A percentile compares a stretch with the other conserved stretches of the same genome.
These are phyloP conservation scores for Cryptococcus sp. DNA, from an alignment of 1,284 basidiomycete genomes.

Conservation along the genomic window DNA sequence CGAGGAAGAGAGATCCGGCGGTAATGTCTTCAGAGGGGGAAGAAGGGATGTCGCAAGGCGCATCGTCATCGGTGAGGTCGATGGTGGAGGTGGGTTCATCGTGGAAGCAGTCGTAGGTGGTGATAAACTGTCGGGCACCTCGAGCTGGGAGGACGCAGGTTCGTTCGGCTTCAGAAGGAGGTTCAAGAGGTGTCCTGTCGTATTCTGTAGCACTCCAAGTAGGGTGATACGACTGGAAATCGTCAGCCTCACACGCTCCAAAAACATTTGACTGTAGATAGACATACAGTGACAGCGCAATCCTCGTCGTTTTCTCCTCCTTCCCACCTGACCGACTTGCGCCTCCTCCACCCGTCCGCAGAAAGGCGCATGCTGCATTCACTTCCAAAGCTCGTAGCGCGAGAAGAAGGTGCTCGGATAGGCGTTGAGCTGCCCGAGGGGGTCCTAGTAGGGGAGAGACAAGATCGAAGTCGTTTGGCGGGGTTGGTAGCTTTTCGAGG, in stretches of 20 bases:
- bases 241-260: too few species aligned
- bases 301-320: slow-evolving; percentile 21
- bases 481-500: slow-evolving; percentile 6
- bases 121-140: slow-evolving; percentile 28
- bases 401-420: slow-evolving; percentile 17
- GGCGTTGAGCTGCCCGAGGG: slow-evolving; percentile 6
- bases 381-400: slow-evolving; percentile 1
- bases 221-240: slow-evolving; percentile 34
- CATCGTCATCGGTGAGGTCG: slow-evolving; percentile 1
- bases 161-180: slow-evolving; percentile 44
- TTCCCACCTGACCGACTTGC: slow-evolving; percentile 41
- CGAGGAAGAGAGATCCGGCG: slow-evolving; percentile 12
- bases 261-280: too few species aligned
- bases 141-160: slow-evolving; percentile 44
- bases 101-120: slow-evolving; percentile 5
- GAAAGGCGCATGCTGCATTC: slow-evolving; percentile 4
- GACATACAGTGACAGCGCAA: slow-evolving; percentile 35
- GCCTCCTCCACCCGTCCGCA: slow-evolving; percentile 18
- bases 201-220: slow-evolving; percentile 46
- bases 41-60: slow-evolving; percentile 1
- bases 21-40: slow-evolving; percentile 9
- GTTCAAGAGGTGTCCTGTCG: slow-evolving; percentile 47
- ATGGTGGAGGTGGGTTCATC: background rate
- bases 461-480: slow-evolving; percentile 35
- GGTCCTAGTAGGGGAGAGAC: slow-evolving; percentile 32